Percentiles rank a stretch among this genome's conserved stretches.
Conservation (phyloP, 202 grass and related monocot genomes). For the Carex arenaria region DNA sequence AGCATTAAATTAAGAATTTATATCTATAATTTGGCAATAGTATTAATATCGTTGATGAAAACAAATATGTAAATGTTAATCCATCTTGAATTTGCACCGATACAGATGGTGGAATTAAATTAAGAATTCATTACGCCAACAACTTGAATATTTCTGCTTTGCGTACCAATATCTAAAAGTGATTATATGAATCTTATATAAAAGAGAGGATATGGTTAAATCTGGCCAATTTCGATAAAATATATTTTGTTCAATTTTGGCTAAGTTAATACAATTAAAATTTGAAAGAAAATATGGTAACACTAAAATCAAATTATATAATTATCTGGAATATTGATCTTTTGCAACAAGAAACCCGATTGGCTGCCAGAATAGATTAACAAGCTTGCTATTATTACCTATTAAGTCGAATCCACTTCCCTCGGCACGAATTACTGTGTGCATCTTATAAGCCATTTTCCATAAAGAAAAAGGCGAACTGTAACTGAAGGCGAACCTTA, state of each 20-base stretch:
- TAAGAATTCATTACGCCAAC: not conserved
- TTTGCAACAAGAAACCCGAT: not conserved
- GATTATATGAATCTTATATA: not conserved
- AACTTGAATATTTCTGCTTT: not conserved
- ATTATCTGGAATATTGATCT: not conserved
- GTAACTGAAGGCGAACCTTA: not conserved
- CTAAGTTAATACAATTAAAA: not conserved
- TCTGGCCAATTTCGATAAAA: not conserved
- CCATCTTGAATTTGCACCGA: not conserved
- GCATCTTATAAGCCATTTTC: not conserved
- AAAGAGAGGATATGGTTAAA: not conserved
- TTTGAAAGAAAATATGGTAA: not conserved
- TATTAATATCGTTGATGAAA: not conserved
- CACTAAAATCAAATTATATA: too few relatives aligned
- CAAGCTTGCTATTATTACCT: not conserved
- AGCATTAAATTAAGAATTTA: constrained; percentile 15
- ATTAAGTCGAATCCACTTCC: not conserved
- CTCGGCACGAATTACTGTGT: not conserved
- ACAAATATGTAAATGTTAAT: not conserved
- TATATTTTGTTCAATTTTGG: not conserved
- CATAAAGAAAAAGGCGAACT: not conserved
- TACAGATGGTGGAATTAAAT: not conserved
- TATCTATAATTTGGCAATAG: not conserved
- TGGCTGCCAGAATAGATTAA: not conserved
- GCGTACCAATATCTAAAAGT: not conserved